These are phyloP conservation scores for Rhododendron henanense DNA, from an alignment of 148 eudicot genomes.

Conservation along the genomic window DNA sequence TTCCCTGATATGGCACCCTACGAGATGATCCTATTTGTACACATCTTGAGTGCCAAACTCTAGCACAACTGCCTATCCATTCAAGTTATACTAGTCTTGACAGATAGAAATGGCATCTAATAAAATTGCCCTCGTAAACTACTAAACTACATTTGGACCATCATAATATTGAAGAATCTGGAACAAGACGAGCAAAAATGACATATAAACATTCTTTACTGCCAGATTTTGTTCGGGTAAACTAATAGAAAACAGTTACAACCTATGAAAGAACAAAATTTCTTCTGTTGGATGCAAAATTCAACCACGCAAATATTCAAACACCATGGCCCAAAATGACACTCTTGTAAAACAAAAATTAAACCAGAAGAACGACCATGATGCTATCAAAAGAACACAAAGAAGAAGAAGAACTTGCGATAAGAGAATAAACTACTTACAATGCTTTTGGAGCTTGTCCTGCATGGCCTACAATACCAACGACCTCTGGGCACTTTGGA, in stretches of 20 bases:
- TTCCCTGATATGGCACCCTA: background rate
- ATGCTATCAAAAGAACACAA: background rate
- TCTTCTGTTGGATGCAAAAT: background rate
- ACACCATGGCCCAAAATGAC: background rate
- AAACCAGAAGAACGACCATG: background rate
- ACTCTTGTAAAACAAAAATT: background rate
- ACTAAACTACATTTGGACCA: background rate
- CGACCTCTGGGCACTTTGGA: slow-evolving; percentile 46
- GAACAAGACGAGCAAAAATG: background rate
- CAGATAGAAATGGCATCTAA: background rate
- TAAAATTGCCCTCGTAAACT: background rate
- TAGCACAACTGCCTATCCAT: background rate
- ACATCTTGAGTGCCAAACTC: background rate
- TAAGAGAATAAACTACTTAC: slow-evolving; percentile 27
- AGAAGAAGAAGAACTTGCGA: background rate
- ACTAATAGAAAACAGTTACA: background rate
- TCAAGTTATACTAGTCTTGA: background rate
- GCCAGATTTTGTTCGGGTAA: background rate
- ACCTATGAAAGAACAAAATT: background rate
- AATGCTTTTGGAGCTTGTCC: slow-evolving; percentile 40
- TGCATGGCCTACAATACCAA: slow-evolving; percentile 59
- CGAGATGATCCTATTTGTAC: background rate
- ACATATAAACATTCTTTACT: background rate
- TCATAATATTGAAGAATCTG: background rate
- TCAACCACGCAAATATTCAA: background rate